A percentile compares a stretch with the other conserved stretches of the same genome.
phyloP scores from a whole-genome alignment of 345 rosid species.

The Corymbia maculata region DNA sequence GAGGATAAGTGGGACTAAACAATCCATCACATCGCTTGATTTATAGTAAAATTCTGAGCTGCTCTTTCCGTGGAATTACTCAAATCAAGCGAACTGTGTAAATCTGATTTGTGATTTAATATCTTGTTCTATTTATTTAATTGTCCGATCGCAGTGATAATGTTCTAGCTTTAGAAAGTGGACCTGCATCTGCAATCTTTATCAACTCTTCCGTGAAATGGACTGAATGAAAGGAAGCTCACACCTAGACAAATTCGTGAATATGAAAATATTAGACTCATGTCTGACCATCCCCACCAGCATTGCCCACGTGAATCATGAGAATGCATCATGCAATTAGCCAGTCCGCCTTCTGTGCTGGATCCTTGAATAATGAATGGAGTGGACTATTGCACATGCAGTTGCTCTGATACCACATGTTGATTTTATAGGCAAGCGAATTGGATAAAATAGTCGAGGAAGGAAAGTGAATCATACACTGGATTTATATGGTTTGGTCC shows the following conservation, averaged over 20 bases:
- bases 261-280: not conserved
- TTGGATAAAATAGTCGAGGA: no score
- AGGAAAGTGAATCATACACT: no score
- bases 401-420: no score
- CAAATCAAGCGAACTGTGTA: accelerated
- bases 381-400: not conserved
- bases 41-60: not conserved
- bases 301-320: not conserved
- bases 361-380: not conserved
- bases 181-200: not conserved
- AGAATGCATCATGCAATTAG: not conserved
- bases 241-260: not conserved
- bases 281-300: not conserved
- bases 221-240: not conserved
- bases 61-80: accelerated
- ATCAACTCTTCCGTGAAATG: not conserved
- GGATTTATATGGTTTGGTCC: no score
- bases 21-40: not conserved
- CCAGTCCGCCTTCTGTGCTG: not conserved
- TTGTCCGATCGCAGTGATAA: not conserved
- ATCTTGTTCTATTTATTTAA: not conserved
- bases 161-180: not conserved
- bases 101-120: not conserved
- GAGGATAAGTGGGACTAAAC: no score
- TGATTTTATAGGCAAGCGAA: no score